Percentiles rank a stretch among this genome's conserved stretches.
Evolutionary conservation across 2,329 filamentous ascomycete genomes (phyloP).

Genomic region (Penicillium sp.): DNA sequence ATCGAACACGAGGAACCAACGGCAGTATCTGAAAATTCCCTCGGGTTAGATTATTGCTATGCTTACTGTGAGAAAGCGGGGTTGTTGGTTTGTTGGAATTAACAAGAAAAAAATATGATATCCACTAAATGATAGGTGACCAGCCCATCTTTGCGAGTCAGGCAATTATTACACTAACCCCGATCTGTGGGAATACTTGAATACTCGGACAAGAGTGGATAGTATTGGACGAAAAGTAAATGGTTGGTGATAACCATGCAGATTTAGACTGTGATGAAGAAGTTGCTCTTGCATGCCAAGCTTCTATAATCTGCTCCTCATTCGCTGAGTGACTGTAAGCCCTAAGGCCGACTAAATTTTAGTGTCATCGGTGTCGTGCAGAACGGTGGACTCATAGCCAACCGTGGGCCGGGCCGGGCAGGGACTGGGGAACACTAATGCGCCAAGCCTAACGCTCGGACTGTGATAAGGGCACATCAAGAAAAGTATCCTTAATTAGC

Average conservation of each 20-base stretch:
- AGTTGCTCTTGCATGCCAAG: slow-evolving; percentile 23
- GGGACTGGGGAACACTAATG: slow-evolving; percentile 5
- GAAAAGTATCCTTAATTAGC: slow-evolving; percentile 22
- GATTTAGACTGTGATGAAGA: slow-evolving; percentile 1
- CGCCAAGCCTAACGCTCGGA: slow-evolving; percentile 10
- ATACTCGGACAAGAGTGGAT: no score
- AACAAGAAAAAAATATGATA: not conserved
- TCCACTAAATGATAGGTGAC: not conserved
- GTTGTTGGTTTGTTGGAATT: not conserved
- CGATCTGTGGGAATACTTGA: not conserved
- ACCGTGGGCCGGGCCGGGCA: slow-evolving; percentile 11
- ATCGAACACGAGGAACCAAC: not conserved
- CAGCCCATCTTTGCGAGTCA: not conserved
- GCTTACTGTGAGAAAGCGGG: not conserved
- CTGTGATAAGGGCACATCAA: slow-evolving; percentile 10
- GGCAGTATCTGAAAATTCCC: not conserved
- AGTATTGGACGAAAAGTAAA: not conserved
- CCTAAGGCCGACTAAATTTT: not conserved
- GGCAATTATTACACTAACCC: not conserved
- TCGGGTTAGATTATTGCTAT: not conserved
- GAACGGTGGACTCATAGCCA: slow-evolving; percentile 6
- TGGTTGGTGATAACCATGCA: not conserved
- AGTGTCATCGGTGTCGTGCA: slow-evolving; percentile 6
- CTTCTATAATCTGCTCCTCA: slow-evolving; percentile 9
- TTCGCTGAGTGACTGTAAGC: slow-evolving; percentile 6